A percentile compares a stretch with the other conserved stretches of the same genome.
Evolutionary conservation across 208 protist genomes (phyloP).

Genomic region (Crithidia sp.): DNA sequence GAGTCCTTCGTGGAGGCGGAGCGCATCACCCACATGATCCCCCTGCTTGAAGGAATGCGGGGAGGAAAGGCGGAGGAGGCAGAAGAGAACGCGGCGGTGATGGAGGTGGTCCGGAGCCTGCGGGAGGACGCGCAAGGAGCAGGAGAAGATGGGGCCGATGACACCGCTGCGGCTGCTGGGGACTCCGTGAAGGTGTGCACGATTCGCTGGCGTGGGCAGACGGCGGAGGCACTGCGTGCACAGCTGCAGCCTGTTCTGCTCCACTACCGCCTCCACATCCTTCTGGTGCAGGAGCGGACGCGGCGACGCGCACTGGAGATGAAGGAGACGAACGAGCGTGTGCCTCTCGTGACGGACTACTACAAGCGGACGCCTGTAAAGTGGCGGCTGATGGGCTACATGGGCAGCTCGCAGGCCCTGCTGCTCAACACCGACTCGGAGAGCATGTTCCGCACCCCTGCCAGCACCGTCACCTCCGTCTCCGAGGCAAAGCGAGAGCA

Average conservation of each 20-base stretch:
- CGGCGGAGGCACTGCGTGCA: slow-evolving; percentile 28
- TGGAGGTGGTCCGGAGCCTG: slow-evolving; percentile 23
- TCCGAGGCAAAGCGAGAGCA: slow-evolving; percentile 12
- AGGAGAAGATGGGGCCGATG: too few species aligned
- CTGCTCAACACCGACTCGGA: slow-evolving; percentile 1
- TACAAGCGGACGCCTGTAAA: slow-evolving; percentile 18
- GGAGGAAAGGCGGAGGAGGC: not conserved
- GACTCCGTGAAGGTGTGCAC: slow-evolving; percentile 25
- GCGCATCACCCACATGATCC: slow-evolving; percentile 41
- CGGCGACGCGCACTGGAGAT: slow-evolving; percentile 44
- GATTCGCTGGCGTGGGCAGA: slow-evolving; percentile 54
- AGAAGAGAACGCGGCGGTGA: slow-evolving; percentile 8
- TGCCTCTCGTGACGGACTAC: slow-evolving; percentile 27
- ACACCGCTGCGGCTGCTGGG: not conserved
- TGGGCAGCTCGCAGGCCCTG: not conserved
- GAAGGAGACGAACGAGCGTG: slow-evolving; percentile 41
- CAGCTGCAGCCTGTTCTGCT: slow-evolving; percentile 44
- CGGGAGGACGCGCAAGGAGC: slow-evolving; percentile 7
- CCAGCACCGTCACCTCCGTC: slow-evolving; percentile 11
- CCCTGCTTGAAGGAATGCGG: slow-evolving; percentile 28
- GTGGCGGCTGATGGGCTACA: slow-evolving; percentile 18
- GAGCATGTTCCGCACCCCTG: slow-evolving; percentile 7
- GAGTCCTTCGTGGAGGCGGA: slow-evolving; percentile 12
- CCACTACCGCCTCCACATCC: slow-evolving; percentile 61
- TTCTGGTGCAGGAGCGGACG: slow-evolving; percentile 58